Evolutionary conservation across 2,329 filamentous ascomycete genomes (phyloP).

Genomic region (Aspergillus piperis): DNA sequence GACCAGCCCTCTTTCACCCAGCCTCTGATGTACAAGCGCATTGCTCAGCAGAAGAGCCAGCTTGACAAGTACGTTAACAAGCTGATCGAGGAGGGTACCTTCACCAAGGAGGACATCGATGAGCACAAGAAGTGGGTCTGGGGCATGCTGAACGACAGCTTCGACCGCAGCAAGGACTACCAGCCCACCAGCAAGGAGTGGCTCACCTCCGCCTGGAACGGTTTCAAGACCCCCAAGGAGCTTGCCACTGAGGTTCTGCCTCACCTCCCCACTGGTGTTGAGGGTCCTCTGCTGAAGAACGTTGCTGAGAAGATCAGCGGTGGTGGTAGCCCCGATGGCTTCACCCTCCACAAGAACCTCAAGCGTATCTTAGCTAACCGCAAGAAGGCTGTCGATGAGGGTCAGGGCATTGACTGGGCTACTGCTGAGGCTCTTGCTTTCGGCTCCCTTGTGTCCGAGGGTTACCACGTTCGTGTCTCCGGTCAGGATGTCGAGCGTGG

Average conservation of each 20-base stretch:
- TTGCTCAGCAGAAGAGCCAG: conserved; percentile 78
- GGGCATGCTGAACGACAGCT: conserved; percentile 98
- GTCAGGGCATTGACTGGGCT: conserved; percentile 95
- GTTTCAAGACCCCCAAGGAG: conserved; percentile 98
- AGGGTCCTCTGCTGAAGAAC: conserved; percentile 70
- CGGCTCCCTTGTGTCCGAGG: conserved; percentile 84
- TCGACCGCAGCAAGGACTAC: conserved; percentile 96
- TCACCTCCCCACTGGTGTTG: conserved; percentile 83
- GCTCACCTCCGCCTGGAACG: conserved; percentile 98
- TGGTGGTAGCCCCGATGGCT: conserved; percentile 73
- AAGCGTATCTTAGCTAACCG: conserved; percentile 91
- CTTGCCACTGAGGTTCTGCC: conserved; percentile 90
- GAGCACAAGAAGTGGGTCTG: conserved; percentile 99
- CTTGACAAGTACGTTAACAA: conserved; percentile 91
- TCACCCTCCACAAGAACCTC: conserved; percentile 89
- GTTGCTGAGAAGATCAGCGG: conserved; percentile 79
- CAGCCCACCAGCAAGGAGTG: conserved; percentile 95
- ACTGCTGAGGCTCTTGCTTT: conserved; percentile 96
- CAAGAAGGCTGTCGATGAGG: conserved; percentile 88
- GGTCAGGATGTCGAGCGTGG: conserved; percentile 99
- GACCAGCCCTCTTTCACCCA: conserved; percentile 99
- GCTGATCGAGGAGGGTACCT: conserved; percentile 86
- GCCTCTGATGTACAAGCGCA: conserved; percentile 98
- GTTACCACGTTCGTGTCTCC: conserved; percentile 95
- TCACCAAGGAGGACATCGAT: conserved; percentile 95